Percentiles rank a stretch among this genome's conserved stretches.
phyloP scores from a whole-genome alignment of 305 asterid genomes.

The Vinca major region DNA sequence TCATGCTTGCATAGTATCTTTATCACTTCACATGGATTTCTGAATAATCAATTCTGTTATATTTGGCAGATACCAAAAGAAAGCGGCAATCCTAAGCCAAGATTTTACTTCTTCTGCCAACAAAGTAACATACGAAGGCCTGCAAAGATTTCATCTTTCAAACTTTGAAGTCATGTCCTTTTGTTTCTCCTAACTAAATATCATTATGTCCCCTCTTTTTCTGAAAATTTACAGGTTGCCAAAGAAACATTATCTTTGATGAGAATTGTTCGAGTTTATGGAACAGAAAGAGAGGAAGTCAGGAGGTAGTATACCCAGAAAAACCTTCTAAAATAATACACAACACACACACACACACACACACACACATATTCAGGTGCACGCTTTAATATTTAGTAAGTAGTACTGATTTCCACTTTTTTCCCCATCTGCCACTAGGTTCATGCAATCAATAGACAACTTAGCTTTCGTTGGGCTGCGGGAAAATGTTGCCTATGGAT shows the following conservation, averaged over 20 bases:
- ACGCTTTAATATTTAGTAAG: background rate
- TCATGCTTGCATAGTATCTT: background rate
- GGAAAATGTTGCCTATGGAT: constrained; percentile 51
- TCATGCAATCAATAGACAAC: constrained; percentile 30
- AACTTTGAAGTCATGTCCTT: background rate
- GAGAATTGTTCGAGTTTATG: constrained; percentile 48
- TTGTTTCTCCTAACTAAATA: background rate
- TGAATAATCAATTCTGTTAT: background rate
- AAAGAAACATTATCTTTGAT: constrained; percentile 48
- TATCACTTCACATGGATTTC: background rate
- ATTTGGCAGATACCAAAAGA: constrained; percentile 49
- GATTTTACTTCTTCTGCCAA: constrained; percentile 46
- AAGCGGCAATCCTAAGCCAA: constrained; percentile 45
- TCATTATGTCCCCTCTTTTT: constrained; percentile 9
- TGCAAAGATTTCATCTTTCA: background rate
- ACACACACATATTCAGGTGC: no score
- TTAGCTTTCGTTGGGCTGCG: constrained; percentile 37
- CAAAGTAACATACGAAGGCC: constrained; percentile 34
- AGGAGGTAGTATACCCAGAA: constrained; percentile 27
- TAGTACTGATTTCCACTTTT: constrained; percentile 11
- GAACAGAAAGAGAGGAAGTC: constrained; percentile 52
- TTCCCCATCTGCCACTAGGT: constrained; percentile 26
- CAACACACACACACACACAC: no score
- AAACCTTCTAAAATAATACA: background rate
- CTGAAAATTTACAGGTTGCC: constrained; percentile 29